Conservation (phyloP, 306 rosid species). For the Mimosa bimucronata region DNA sequence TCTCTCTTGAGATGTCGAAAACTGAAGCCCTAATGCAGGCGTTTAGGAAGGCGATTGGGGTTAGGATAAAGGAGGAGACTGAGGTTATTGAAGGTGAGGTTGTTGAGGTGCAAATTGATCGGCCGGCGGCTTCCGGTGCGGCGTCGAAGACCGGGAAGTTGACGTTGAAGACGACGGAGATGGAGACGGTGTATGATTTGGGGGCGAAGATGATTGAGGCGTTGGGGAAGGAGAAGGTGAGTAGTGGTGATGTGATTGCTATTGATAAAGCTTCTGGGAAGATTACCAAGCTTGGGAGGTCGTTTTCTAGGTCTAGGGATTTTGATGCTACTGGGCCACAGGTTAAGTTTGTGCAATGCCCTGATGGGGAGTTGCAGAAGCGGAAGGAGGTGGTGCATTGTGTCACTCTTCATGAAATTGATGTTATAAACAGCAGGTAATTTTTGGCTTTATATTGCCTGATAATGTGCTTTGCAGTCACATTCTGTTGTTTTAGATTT, state of each 20-base stretch:
- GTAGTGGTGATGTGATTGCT: constrained; percentile 82
- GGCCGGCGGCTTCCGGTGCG: constrained; percentile 81
- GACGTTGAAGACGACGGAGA: constrained; percentile 91
- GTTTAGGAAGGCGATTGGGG: constrained; percentile 91
- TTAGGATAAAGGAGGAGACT: constrained; percentile 94
- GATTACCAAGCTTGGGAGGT: constrained; percentile 93
- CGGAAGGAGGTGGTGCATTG: constrained; percentile 99
- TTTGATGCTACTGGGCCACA: constrained; percentile 95
- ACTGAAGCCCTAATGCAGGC: constrained; percentile 93
- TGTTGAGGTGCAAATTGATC: constrained; percentile 89
- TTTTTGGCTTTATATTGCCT: background rate
- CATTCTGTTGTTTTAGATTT: background rate
- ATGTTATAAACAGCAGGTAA: constrained; percentile 98
- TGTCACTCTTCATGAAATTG: constrained; percentile 96
- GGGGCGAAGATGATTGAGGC: constrained; percentile 99
- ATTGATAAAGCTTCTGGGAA: constrained; percentile 91
- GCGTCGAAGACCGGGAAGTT: constrained; percentile 91
- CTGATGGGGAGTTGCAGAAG: constrained; percentile 98
- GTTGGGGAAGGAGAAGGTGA: constrained; percentile 89
- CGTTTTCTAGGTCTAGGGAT: constrained; percentile 90
- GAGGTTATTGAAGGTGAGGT: constrained; percentile 97
- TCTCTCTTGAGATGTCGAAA: constrained; percentile 92
- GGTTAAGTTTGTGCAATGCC: constrained; percentile 90
- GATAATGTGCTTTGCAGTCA: background rate
- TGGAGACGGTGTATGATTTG: constrained; percentile 95